Percentiles rank a stretch among this genome's conserved stretches.
phyloP scores from a whole-genome alignment of 352 stramenopile species.

The Blastocystis sp. region DNA sequence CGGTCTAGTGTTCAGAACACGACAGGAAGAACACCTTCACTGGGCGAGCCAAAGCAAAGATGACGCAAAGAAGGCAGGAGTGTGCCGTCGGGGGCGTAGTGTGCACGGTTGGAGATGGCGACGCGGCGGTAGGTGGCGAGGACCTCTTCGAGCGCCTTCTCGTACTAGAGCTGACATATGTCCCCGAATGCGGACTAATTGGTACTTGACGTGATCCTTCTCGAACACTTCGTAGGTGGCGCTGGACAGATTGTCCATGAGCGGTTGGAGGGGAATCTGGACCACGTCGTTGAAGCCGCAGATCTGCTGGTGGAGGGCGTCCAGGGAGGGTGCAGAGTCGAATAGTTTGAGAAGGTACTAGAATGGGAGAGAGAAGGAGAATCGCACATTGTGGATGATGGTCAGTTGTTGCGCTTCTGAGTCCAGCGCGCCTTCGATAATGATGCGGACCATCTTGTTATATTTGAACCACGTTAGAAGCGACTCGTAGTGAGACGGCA shows the following conservation, averaged over 20 bases:
- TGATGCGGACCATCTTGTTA: constrained; percentile 82
- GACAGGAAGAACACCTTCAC: not conserved
- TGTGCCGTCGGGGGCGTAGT: not conserved
- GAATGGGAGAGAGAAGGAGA: constrained; percentile 64
- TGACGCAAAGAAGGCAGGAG: not conserved
- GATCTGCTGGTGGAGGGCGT: constrained; percentile 80
- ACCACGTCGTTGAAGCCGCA: constrained; percentile 20
- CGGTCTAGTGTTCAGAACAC: not conserved
- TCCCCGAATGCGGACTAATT: constrained; percentile 13
- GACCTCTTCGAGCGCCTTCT: constrained; percentile 84
- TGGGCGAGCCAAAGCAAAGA: not conserved
- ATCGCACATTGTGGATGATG: constrained; percentile 73
- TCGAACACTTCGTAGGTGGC: constrained; percentile 98
- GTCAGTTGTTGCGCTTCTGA: constrained; percentile 77
- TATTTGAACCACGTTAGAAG: constrained; percentile 75
- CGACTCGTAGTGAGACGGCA: constrained; percentile 86
- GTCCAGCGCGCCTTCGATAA: constrained; percentile 79
- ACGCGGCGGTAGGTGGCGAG: constrained; percentile 71
- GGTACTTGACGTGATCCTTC: constrained; percentile 95
- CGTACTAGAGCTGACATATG: constrained; percentile 81
- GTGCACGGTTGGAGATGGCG: not conserved
- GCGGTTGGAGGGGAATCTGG: constrained; percentile 86
- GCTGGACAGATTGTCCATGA: constrained; percentile 96
- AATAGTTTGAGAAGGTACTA: constrained; percentile 91
- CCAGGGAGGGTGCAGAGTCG: constrained; percentile 75